Conservation (phyloP, 2,329 filamentous ascomycete species). For the Blastomyces parvus region DNA sequence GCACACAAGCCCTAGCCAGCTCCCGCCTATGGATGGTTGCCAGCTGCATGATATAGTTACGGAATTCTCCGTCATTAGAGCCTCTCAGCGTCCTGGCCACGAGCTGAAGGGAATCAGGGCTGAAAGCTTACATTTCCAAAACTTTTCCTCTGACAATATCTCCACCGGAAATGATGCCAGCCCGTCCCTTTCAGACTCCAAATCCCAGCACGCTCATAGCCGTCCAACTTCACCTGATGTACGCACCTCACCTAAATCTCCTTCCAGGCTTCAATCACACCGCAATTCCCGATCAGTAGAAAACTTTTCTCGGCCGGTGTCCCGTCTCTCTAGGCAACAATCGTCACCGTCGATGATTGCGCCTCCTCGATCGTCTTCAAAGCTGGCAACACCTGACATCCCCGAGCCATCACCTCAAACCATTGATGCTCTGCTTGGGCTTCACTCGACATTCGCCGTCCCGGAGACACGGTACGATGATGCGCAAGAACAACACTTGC, state of each 20-base stretch:
- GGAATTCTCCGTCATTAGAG: conserved; percentile 46
- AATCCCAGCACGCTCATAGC: conserved; percentile 14
- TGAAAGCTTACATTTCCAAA: conserved; percentile 36
- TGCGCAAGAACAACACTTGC: conserved; percentile 16
- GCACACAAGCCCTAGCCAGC: conserved; percentile 48
- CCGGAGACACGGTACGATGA: conserved; percentile 26
- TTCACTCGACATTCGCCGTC: conserved; percentile 24
- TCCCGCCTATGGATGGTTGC: conserved; percentile 43
- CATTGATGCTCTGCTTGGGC: conserved; percentile 34
- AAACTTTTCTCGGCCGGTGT: conserved; percentile 47
- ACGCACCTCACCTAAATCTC: conserved; percentile 22
- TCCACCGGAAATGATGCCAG: conserved; percentile 8
- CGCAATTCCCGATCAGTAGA: conserved; percentile 37
- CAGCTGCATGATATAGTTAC: conserved; percentile 44
- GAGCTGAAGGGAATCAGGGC: conserved; percentile 46
- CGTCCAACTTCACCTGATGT: conserved; percentile 26
- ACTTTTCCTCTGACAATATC: conserved; percentile 28
- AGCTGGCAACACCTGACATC: conserved; percentile 21
- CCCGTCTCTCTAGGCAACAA: conserved; percentile 30
- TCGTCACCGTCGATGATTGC: conserved; percentile 32
- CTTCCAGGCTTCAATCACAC: conserved; percentile 20
- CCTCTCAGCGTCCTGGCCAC: conserved; percentile 42
- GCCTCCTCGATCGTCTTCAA: conserved; percentile 33
- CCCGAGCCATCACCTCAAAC: conserved; percentile 30
- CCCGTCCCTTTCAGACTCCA: conserved; percentile 11